Percentiles rank a stretch among this genome's conserved stretches.
phyloP scores from a whole-genome alignment of 371 early-diverging fungal genomes.

The Lichtheimia ramosa region DNA sequence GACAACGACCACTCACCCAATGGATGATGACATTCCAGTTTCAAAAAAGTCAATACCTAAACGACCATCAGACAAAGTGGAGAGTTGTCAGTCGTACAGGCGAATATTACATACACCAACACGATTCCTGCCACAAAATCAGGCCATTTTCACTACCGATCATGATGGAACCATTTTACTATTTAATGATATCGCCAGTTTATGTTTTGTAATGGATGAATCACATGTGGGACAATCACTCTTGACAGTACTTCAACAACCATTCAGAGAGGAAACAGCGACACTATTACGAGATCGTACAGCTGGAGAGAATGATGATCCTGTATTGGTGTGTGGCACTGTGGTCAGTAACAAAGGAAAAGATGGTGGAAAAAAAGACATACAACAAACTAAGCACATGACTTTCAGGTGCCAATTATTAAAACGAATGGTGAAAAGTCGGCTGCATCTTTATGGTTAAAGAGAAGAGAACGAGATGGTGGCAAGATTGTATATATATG shows the following conservation, averaged over 20 bases:
- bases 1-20: neutral
- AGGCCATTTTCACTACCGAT: constrained; percentile 66
- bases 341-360: constrained; percentile 41
- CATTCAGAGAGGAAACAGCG: constrained; percentile 37
- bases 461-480: constrained; percentile 45
- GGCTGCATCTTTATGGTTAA: constrained; percentile 71
- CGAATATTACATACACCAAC: constrained; percentile 60
- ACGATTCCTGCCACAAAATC: constrained; percentile 62
- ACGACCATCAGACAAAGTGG: constrained; percentile 3
- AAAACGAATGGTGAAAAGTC: constrained; percentile 51
- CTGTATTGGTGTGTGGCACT: constrained; percentile 53
- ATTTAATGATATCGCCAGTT: constrained; percentile 57
- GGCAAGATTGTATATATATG: constrained; percentile 60
- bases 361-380: neutral
- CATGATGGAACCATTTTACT: constrained; percentile 49
- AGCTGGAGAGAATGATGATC: constrained; percentile 4
- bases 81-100: constrained; percentile 27
- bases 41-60: neutral
- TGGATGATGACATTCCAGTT: neutral
- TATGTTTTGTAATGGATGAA: constrained; percentile 53
- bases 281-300: constrained; percentile 15
- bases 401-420: constrained; percentile 48
- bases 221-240: constrained; percentile 32
- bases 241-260: constrained; percentile 26
- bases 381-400: constrained; percentile 1